phyloP scores from a whole-genome alignment of 192 early-diverging fungal genomes.

The Entomortierella parvispora region DNA sequence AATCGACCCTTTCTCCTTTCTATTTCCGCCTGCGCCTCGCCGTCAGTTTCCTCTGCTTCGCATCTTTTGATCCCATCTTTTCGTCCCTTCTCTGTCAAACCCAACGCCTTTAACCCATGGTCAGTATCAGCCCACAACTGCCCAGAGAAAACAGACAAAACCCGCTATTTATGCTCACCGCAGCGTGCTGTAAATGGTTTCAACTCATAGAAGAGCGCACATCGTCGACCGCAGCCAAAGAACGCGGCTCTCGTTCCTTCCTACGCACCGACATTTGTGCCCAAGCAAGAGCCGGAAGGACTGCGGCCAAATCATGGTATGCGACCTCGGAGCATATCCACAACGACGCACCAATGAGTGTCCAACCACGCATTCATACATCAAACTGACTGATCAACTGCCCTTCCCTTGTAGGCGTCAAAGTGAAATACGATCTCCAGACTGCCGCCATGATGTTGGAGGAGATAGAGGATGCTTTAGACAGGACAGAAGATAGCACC shows the following conservation, averaged over 20 bases:
- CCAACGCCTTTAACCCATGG: too few relatives aligned
- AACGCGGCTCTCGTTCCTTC: constrained; percentile 16
- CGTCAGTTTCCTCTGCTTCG: too few relatives aligned
- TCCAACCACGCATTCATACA: too few relatives aligned
- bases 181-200: constrained; percentile 2
- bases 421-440: constrained; percentile 8
- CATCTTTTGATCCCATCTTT: too few relatives aligned
- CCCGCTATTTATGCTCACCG: not conserved
- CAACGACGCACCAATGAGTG: too few relatives aligned
- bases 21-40: too few relatives aligned
- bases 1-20: too few relatives aligned
- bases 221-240: constrained; percentile 33
- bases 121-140: too few relatives aligned
- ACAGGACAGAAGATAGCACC: constrained; percentile 22
- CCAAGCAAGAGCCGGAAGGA: constrained; percentile 3
- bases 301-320: constrained; percentile 27
- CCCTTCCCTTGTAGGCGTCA: too few relatives aligned
- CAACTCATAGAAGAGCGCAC: constrained; percentile 13
- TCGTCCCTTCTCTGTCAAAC: too few relatives aligned
- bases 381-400: too few relatives aligned
- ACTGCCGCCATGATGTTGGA: constrained; percentile 10
- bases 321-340: too few relatives aligned
- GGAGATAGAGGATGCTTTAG: constrained; percentile 12
- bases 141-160: not conserved
- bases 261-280: not conserved